These are phyloP conservation scores for Heterobasidion parviporum DNA, from an alignment of 1,284 basidiomycete species.

Conservation along the genomic window DNA sequence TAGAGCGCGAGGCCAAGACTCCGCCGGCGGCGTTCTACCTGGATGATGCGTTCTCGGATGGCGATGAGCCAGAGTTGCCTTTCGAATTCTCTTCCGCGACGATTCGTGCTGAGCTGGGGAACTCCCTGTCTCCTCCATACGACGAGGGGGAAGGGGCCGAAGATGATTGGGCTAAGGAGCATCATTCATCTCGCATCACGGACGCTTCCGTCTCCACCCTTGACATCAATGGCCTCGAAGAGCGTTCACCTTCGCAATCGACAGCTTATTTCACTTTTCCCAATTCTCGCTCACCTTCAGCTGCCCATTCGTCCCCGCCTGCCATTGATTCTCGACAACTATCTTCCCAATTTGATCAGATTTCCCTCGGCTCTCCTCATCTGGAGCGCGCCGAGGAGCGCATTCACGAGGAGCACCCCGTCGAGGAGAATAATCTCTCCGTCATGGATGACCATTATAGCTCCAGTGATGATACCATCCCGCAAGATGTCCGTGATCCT, in stretches of 20 bases:
- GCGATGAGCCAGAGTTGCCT: constrained; percentile 36
- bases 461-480: neutral
- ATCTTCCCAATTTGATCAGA: constrained; percentile 7
- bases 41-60: constrained; percentile 63
- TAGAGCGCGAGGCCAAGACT: constrained; percentile 1
- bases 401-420: constrained; percentile 5
- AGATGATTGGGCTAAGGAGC: constrained; percentile 1
- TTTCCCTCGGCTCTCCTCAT: constrained; percentile 1
- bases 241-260: neutral
- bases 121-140: constrained; percentile 25
- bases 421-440: constrained; percentile 10
- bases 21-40: constrained; percentile 28
- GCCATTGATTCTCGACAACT: neutral
- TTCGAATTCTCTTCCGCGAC: constrained; percentile 49
- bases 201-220: constrained; percentile 7
- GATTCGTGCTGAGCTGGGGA: constrained; percentile 53
- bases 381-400: neutral
- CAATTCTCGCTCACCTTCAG: neutral
- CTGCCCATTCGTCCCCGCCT: neutral
- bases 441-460: constrained; percentile 2
- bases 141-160: constrained; percentile 21
- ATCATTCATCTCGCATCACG: neutral
- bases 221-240: constrained; percentile 10
- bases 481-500: neutral
- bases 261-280: neutral